Base-by-base conservation (phyloP, 768 basidiomycete genomes). In the Suillus brevipes region DNA sequence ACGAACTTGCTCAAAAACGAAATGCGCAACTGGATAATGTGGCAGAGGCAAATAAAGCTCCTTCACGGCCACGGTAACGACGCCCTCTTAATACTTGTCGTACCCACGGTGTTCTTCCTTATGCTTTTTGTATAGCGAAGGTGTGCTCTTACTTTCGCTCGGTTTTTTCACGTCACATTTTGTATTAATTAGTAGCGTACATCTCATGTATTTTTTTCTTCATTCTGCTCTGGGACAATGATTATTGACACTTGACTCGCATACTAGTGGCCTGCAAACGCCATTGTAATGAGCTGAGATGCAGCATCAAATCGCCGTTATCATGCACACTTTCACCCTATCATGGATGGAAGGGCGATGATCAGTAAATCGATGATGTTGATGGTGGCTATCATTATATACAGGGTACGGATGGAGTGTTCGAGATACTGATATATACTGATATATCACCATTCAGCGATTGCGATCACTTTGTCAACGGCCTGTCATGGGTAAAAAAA, bases 1-100 rank as follows among this genome's bases (percentile, higher is more conserved):
- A 91, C 38, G 92, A 94, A 31, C 77, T 88, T 28, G 91, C 92
- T n/a, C 86, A 88, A 73, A 91, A 88, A 73, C 85, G 94, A 47
- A 91, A 38, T 38, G 68, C 40, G n/a, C 78, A 78, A 42, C 65
- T 80, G 9, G 75, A 77, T 0, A 68, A 69, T 14, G 75, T 79
- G 52, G 68, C 78, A 1, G 79, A 79, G 53, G 65, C 31, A 12
- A 67, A 67, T 16, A 78, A 67, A 67, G 37, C 40, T 42, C 25
- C 40, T 38, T 25, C 57, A n/a, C 58, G 58, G 28, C 7, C 38
- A 18, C 58, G 58, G 18, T 59, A 6, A 59, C 1, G 38, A 40
- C 25, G 14, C 16, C 16, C 37, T 25, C 38, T 18, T 40, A 20
- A 25, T 58, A 23, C 14, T 20, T 28, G 16, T 42, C 38, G 2